Evolutionary conservation across 192 early-diverging fungal genomes (phyloP), one percentile per base, ranked within the genome.

Genomic region (Linderina pennispora): DNA sequence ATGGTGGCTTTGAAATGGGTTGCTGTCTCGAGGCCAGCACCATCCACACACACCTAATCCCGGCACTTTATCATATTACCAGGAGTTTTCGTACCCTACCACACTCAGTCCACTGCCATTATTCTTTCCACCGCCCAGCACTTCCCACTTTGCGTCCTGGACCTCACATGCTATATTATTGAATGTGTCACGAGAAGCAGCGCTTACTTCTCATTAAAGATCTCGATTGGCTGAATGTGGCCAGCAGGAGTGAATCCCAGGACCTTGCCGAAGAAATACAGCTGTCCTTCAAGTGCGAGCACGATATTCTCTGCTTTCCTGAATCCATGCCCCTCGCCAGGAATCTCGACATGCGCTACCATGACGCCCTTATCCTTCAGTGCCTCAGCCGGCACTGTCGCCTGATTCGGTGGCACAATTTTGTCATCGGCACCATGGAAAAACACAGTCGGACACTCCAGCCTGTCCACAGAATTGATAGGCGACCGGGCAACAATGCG

Each of bases 341-440:
- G 75, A 61, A 80, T 83, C 39, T 74, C 55, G 0, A 83, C 71
- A 40, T 78, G 80, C 0, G 80, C 76, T 17, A 83, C 81, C 2
- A 62, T 62, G 1, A 81, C 38, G 2, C 80, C 79, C 17, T 82
- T 81, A 11, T 75, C 35, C 40, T 70, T 69, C 23, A 90, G 51
- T 14, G 81, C 78, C 23, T 79, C 55, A 0, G 83, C 84, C 77
- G 89, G 86, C 51, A 79, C 40, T 53, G 83, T 78, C 11, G 88
- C 69, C 59, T 90, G 88, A 33, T 77, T 80, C 11, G 80, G 80
- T 16, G 85, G 88, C 10, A 90, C 88, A 9, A 89, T 79, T 34
- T 77, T 76, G 52, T 90, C 88, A 8, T 83, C 81, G 11, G 53
- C 31, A 0, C 88, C 88, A 42, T 90, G 88, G 65, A 88, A 74